Evolutionary conservation across 2,329 filamentous ascomycete genomes (phyloP).

Genomic region (Penicillium sp.): DNA sequence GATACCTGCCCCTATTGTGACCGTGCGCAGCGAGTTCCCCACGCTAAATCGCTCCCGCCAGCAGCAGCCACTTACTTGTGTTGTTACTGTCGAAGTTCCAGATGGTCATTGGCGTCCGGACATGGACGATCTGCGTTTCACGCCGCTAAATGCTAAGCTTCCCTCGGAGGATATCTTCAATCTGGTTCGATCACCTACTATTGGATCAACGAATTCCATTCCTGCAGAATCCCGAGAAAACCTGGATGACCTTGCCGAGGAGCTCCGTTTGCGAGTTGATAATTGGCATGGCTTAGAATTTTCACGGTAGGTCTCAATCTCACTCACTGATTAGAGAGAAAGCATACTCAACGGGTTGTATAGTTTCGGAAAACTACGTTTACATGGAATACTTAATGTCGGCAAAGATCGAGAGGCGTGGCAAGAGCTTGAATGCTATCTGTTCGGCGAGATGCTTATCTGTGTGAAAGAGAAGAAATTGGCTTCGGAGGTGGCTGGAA

Average conservation of each 20-base stretch:
- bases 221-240: slow-evolving; percentile 73
- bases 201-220: slow-evolving; percentile 54
- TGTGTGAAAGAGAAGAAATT: slow-evolving; percentile 97
- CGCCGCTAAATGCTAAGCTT: slow-evolving; percentile 48
- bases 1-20: slow-evolving; percentile 87
- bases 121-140: slow-evolving; percentile 66
- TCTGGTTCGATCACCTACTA: slow-evolving; percentile 43
- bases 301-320: slow-evolving; percentile 51
- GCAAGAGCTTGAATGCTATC: slow-evolving; percentile 95
- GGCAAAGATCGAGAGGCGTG: slow-evolving; percentile 95
- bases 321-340: neutral
- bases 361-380: slow-evolving; percentile 84
- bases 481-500: slow-evolving; percentile 51
- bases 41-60: slow-evolving; percentile 88
- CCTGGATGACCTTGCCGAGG: slow-evolving; percentile 78
- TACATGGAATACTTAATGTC: slow-evolving; percentile 86
- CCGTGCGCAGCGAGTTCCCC: slow-evolving; percentile 92
- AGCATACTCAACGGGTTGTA: neutral
- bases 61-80: slow-evolving; percentile 89
- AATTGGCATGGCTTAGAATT: slow-evolving; percentile 99
- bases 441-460: slow-evolving; percentile 98
- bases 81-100: slow-evolving; percentile 89
- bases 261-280: slow-evolving; percentile 80
- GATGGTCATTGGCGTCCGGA: slow-evolving; percentile 88
- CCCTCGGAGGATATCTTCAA: slow-evolving; percentile 52